These are phyloP conservation scores for Trichoderma sp. DNA, from an alignment of 2,329 filamentous ascomycete genomes.

Conservation along the genomic window DNA sequence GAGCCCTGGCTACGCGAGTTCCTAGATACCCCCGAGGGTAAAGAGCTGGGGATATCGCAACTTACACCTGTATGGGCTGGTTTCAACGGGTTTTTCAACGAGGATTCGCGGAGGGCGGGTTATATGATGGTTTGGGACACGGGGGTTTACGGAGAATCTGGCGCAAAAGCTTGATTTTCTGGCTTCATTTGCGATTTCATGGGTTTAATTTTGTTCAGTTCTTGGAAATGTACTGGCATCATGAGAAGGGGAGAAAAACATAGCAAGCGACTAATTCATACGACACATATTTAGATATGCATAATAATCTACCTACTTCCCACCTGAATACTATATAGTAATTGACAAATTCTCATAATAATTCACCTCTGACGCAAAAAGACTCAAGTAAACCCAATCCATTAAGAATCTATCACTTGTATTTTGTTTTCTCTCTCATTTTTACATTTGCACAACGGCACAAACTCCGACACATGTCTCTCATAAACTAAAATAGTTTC, in stretches of 20 bases:
- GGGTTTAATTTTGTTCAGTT: neutral
- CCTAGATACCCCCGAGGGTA: conserved; percentile 43
- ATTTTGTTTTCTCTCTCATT: neutral
- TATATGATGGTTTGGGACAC: conserved; percentile 63
- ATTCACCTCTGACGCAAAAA: neutral
- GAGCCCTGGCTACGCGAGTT: conserved; percentile 49
- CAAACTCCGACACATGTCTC: neutral
- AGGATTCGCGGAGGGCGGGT: conserved; percentile 59
- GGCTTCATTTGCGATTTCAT: neutral
- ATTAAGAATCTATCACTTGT: neutral
- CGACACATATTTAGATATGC: neutral
- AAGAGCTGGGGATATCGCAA: conserved; percentile 41
- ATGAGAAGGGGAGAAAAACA: neutral
- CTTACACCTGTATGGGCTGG: conserved; percentile 55
- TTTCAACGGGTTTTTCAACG: conserved; percentile 64
- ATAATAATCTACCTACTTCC: neutral
- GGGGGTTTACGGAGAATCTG: conserved; percentile 34
- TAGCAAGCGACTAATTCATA: neutral
- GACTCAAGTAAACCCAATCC: too few species aligned
- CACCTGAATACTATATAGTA: neutral
- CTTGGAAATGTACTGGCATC: too few species aligned
- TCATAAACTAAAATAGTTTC: neutral
- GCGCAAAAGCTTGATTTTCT: conserved; percentile 4
- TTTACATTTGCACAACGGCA: neutral
- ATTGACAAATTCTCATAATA: neutral